phyloP scores from a whole-genome alignment of 331 rosid genomes.

The Acacia concinna region DNA sequence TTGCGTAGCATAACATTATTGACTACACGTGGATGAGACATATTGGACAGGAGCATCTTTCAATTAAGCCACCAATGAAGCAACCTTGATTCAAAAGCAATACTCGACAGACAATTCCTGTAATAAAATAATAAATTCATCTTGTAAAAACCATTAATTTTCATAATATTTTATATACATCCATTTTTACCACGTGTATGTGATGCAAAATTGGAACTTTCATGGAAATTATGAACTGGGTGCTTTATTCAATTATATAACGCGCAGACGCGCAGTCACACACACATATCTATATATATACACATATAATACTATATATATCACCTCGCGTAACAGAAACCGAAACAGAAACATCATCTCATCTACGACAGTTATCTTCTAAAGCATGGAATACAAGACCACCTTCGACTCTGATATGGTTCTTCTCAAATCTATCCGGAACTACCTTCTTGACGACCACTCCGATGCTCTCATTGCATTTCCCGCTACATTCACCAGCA shows the following conservation, averaged over 20 bases:
- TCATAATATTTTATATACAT: not conserved
- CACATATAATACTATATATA: not conserved
- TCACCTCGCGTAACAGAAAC: not conserved
- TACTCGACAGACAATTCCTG: not conserved
- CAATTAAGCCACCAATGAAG: not conserved
- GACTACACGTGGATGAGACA: not conserved
- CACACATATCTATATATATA: not conserved
- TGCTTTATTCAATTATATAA: not conserved
- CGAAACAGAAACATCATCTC: not conserved
- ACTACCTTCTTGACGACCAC: not conserved
- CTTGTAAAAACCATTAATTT: not conserved
- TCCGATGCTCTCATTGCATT: not conserved
- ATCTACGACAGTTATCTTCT: not conserved
- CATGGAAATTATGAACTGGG: not conserved
- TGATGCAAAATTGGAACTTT: not conserved
- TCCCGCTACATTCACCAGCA: not conserved
- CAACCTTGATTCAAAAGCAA: not conserved
- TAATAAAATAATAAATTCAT: not conserved
- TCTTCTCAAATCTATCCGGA: not conserved
- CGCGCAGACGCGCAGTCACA: not conserved
- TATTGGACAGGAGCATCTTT: not conserved
- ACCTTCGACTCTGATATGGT: not conserved
- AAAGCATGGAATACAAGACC: not conserved
- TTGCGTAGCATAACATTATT: not conserved
- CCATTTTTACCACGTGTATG: not conserved